phyloP scores from a whole-genome alignment of 2,329 filamentous ascomycete species.

The Magnaporthiopsis rhizophila region DNA sequence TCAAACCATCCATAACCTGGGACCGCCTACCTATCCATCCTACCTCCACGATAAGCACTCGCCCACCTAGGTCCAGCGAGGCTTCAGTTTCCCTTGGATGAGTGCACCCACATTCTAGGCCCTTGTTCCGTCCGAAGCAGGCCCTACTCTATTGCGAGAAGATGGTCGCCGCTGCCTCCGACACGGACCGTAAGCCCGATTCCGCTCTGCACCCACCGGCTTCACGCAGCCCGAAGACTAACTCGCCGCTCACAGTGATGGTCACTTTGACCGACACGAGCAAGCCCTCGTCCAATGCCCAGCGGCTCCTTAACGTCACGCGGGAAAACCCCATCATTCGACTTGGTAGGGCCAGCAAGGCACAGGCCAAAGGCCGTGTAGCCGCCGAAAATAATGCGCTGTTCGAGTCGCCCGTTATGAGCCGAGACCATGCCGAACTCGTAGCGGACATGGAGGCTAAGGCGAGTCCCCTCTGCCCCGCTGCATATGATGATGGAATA shows the following conservation, averaged over 20 bases:
- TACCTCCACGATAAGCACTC: background rate
- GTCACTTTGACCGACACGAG: conserved; percentile 14
- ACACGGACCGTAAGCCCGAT: background rate
- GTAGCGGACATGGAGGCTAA: conserved; percentile 32
- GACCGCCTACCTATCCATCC: no score
- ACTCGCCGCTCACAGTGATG: conserved; percentile 12
- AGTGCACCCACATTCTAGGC: background rate
- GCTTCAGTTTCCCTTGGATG: background rate
- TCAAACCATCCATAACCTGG: no score
- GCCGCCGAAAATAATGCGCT: conserved; percentile 44
- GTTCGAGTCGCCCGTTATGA: conserved; percentile 67
- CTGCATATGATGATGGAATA: conserved; percentile 9
- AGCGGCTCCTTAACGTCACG: conserved; percentile 24
- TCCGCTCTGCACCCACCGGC: background rate
- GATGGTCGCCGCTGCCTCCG: background rate
- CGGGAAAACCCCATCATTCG: conserved; percentile 15
- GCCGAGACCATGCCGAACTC: conserved; percentile 56
- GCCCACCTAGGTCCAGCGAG: background rate
- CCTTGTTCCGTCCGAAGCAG: background rate
- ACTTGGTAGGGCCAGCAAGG: conserved; percentile 40
- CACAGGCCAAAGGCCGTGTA: conserved; percentile 32
- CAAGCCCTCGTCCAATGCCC: conserved; percentile 9
- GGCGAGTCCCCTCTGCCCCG: conserved; percentile 24
- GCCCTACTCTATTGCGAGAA: background rate
- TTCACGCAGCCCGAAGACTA: background rate